These are phyloP conservation scores for Colletotrichum lini DNA, from an alignment of 2,329 filamentous ascomycete species.

Conservation along the genomic window DNA sequence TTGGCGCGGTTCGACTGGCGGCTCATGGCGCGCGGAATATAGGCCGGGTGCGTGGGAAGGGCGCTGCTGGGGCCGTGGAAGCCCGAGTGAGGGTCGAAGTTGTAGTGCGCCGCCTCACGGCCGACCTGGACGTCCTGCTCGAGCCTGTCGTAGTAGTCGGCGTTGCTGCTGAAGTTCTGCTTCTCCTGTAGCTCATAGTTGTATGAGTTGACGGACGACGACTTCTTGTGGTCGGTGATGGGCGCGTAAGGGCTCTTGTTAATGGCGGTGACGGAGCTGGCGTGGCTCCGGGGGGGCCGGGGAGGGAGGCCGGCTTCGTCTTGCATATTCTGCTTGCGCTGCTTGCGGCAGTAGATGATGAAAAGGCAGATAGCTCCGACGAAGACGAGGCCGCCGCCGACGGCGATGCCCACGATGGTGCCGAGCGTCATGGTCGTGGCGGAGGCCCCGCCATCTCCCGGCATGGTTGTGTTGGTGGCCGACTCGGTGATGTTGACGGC, in stretches of 20 bases:
- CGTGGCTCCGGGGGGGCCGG: constrained; percentile 35
- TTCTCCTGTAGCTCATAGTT: constrained; percentile 44
- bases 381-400: constrained; percentile 61
- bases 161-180: constrained; percentile 50
- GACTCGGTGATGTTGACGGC: constrained; percentile 58
- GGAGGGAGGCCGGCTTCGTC: constrained; percentile 45
- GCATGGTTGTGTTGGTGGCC: constrained; percentile 45
- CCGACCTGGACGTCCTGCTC: constrained; percentile 49
- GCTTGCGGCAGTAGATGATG: constrained; percentile 62
- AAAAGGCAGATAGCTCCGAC: constrained; percentile 61
- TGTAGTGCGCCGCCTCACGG: constrained; percentile 45
- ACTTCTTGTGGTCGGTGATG: constrained; percentile 47
- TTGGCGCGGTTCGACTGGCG: constrained; percentile 44
- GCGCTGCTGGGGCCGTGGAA: constrained; percentile 47
- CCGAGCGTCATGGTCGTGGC: constrained; percentile 58
- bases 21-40: constrained; percentile 57
- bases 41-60: constrained; percentile 65
- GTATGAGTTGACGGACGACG: constrained; percentile 44
- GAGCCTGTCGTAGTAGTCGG: constrained; percentile 58
- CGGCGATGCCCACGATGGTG: constrained; percentile 67
- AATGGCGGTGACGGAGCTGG: constrained; percentile 42
- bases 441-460: constrained; percentile 46
- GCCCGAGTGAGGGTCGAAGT: constrained; percentile 47
- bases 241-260: constrained; percentile 43
- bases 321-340: constrained; percentile 51